phyloP scores from a whole-genome alignment of 192 early-diverging fungal genomes.

The Mortierella claussenii region DNA sequence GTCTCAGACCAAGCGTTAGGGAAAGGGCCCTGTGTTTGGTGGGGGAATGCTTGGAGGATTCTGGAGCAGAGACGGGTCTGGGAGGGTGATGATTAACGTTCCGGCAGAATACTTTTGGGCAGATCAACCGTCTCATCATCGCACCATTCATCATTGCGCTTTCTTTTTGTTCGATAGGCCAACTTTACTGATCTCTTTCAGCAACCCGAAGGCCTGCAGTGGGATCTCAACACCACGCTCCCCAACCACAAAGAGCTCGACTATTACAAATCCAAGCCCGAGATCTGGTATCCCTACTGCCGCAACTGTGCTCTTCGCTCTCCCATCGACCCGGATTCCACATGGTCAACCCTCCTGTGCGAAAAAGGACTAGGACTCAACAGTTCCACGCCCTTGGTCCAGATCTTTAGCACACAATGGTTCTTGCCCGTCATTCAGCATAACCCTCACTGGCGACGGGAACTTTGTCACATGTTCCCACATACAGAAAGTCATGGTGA shows the following conservation, averaged over 20 bases:
- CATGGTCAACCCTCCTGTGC: slow-evolving; percentile 39
- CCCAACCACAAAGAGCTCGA: slow-evolving; percentile 7
- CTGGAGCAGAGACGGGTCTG: no score
- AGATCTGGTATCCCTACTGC: slow-evolving; percentile 48
- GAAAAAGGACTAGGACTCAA: slow-evolving; percentile 18
- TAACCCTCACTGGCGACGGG: slow-evolving; percentile 24
- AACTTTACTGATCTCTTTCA: slow-evolving; percentile 49
- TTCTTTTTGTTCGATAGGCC: slow-evolving; percentile 18
- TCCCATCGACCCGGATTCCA: slow-evolving; percentile 32
- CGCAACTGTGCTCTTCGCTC: slow-evolving; percentile 47
- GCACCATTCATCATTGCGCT: not conserved
- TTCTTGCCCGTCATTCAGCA: slow-evolving; percentile 44
- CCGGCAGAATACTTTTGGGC: no score
- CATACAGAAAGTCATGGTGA: not conserved
- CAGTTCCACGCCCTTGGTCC: not conserved
- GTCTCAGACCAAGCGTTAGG: no score
- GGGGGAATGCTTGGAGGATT: no score
- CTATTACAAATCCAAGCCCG: slow-evolving; percentile 32
- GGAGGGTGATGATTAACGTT: no score
- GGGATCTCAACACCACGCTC: slow-evolving; percentile 30
- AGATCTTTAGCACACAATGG: slow-evolving; percentile 48
- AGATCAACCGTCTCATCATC: no score
- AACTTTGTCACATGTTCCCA: slow-evolving; percentile 47
- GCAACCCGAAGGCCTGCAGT: slow-evolving; percentile 21
- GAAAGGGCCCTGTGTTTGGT: no score